Base-by-base conservation (phyloP, 148 eudicot genomes). In the Rhododendron henanense region DNA sequence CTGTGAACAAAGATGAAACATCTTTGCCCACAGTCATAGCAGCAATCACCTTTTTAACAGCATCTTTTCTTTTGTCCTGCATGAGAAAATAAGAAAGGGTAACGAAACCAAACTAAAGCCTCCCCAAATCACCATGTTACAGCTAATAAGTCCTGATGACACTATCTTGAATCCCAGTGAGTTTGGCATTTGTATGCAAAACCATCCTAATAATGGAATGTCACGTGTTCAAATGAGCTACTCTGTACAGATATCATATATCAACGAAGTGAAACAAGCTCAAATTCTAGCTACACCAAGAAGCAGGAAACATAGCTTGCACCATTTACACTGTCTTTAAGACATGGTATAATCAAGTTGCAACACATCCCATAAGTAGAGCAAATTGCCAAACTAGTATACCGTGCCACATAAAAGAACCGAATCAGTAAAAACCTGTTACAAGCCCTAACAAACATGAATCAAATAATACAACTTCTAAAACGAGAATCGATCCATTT, bases 11-110 rank as follows among this genome's bases (percentile, higher is more conserved):
- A 47, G 99, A 97, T 47, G 98, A 97, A 33, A 97, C 99, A 84
- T 97, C 99, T 88, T 97, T 97, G 83, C 98, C 99, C 84, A 97
- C 99, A 48, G 99, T 97, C 99, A 97, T 97, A 18, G 99, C 99
- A 84, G 98, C 99, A 92, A 95, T 97, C 86, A 97, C 99, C 90
- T 97, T 95, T 89, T 97, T 97, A 31, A 97, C 99, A 10, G 98
- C 99, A 97, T 97, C 99, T 91, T 97, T 97, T 85, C 99, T 91
- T 92, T 97, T 97, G 87, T 97, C 99, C 99, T 97, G 91, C 85
- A 87, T 65, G 69, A 63, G 75, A 48, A 78, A 86, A 65, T 21
- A 50, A 33, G 45, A 59, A 44, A 39, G 85, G 77, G 44, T 19
- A 79, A 33, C 3, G 16, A 57, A 3, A 73, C 19, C 35, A 74